These are phyloP conservation scores for Xylariaceae sp. DNA, from an alignment of 2,329 filamentous ascomycete species.

Conservation along the genomic window DNA sequence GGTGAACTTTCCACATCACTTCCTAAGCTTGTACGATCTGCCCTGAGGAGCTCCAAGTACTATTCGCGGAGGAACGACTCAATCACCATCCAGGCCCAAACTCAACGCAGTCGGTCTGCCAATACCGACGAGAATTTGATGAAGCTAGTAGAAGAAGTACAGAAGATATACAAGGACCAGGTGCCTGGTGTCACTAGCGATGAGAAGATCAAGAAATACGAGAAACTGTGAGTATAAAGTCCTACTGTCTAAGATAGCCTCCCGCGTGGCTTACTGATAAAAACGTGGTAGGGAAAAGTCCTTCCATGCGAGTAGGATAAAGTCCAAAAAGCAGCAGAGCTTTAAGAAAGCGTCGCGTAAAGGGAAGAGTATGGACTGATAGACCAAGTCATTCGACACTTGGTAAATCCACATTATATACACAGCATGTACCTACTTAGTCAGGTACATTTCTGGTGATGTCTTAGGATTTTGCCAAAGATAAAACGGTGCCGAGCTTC, in stretches of 20 bases:
- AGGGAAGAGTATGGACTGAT: slow-evolving; percentile 15
- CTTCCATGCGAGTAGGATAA: slow-evolving; percentile 42
- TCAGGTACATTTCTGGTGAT: no score
- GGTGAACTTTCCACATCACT: slow-evolving; percentile 40
- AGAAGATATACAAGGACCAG: slow-evolving; percentile 40
- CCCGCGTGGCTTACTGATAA: no score
- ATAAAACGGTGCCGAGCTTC: no score
- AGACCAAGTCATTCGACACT: no score
- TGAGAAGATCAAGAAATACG: slow-evolving; percentile 45
- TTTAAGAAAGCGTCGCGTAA: slow-evolving; percentile 46
- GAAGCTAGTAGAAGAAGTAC: slow-evolving; percentile 46
- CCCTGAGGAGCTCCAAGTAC: slow-evolving; percentile 49
- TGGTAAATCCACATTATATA: no score
- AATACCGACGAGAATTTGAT: slow-evolving; percentile 50
- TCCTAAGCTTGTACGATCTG: slow-evolving; percentile 42
- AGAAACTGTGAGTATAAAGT: slow-evolving; percentile 38
- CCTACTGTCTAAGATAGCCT: neutral
- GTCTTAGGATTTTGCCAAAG: no score
- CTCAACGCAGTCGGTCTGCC: slow-evolving; percentile 44
- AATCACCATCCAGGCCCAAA: slow-evolving; percentile 52
- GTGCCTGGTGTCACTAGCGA: slow-evolving; percentile 43
- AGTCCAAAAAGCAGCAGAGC: slow-evolving; percentile 44
- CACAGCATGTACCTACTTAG: no score
- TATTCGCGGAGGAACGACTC: slow-evolving; percentile 48
- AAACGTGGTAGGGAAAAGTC: slow-evolving; percentile 36